These are phyloP conservation scores for Cyberlindnera mrakii DNA, from an alignment of 805 yeast species.

Conservation along the genomic window DNA sequence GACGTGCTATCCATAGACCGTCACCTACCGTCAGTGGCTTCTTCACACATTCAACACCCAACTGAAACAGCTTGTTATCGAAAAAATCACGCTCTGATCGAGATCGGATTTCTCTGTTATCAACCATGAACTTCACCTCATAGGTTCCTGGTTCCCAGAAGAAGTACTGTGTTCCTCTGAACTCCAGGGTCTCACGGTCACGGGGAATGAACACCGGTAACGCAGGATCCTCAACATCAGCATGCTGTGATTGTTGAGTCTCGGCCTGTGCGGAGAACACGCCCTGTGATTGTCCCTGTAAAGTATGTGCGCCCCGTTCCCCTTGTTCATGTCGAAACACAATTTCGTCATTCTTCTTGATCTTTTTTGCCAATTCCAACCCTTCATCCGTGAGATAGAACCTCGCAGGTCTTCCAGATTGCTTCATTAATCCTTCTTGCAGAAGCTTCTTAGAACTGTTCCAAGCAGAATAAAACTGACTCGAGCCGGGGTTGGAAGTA, in stretches of 20 bases:
- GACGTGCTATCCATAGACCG: slow-evolving; percentile 79
- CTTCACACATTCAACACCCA: slow-evolving; percentile 46
- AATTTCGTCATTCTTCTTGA: slow-evolving; percentile 42
- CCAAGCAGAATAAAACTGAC: slow-evolving; percentile 75
- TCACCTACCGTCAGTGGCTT: slow-evolving; percentile 77
- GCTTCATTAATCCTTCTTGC: slow-evolving; percentile 51
- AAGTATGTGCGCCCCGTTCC: slow-evolving; percentile 14
- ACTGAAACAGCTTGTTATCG: slow-evolving; percentile 40
- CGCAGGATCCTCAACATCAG: slow-evolving; percentile 1
- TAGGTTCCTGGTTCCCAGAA: slow-evolving; percentile 59
- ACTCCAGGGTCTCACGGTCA: slow-evolving; percentile 2
- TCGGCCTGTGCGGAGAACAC: neutral
- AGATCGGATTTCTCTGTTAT: slow-evolving; percentile 77
- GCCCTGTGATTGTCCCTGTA: neutral
- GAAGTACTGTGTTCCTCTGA: slow-evolving; percentile 21
- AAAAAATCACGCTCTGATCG: slow-evolving; percentile 67
- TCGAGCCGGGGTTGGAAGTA: slow-evolving; percentile 50
- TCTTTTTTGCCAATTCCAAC: slow-evolving; percentile 47
- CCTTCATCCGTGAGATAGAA: slow-evolving; percentile 73
- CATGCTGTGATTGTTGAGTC: neutral
- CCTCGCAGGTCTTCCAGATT: slow-evolving; percentile 50
- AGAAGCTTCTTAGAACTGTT: slow-evolving; percentile 55
- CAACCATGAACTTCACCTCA: slow-evolving; percentile 59
- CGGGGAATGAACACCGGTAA: slow-evolving; percentile 1
- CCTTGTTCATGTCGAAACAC: slow-evolving; percentile 21